These are phyloP conservation scores for Nicotiana paniculata DNA, from an alignment of 257 asterid genomes.

Conservation along the genomic window DNA sequence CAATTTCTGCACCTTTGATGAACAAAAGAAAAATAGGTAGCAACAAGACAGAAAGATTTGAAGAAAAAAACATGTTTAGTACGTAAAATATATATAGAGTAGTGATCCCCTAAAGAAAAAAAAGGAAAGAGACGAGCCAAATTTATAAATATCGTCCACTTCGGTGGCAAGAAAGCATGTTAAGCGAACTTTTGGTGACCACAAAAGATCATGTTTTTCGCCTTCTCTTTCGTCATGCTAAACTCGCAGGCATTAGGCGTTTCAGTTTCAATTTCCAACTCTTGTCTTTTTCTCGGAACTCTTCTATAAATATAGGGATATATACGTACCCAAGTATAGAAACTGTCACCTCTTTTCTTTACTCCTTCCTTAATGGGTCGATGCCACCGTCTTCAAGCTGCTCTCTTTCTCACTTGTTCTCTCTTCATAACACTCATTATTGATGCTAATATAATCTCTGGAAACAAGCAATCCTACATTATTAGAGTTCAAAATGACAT, in stretches of 20 bases:
- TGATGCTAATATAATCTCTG: background rate
- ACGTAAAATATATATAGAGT: too few species aligned
- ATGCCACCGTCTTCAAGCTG: background rate
- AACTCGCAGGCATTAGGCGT: background rate
- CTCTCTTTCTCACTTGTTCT: background rate
- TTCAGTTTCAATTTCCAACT: background rate
- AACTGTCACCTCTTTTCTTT: background rate
- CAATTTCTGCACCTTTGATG: background rate
- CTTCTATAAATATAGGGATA: background rate
- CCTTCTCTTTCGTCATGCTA: constrained; percentile 1
- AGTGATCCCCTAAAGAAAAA: too few species aligned
- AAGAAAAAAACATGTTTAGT: too few species aligned
- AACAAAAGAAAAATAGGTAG: too few species aligned
- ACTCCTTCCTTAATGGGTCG: background rate
- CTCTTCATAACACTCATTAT: constrained; percentile 11
- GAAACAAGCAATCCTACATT: constrained; percentile 40
- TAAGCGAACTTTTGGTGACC: background rate
- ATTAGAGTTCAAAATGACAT: constrained; percentile 54
- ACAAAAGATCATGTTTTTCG: background rate
- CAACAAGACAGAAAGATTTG: background rate
- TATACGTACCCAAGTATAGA: background rate
- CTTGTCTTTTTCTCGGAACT: background rate
- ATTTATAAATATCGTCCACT: background rate
- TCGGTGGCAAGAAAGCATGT: background rate
- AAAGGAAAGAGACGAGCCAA: too few species aligned